Base-by-base conservation (phyloP, 75 land plant species). In the Pseudotsuga menziesii region DNA sequence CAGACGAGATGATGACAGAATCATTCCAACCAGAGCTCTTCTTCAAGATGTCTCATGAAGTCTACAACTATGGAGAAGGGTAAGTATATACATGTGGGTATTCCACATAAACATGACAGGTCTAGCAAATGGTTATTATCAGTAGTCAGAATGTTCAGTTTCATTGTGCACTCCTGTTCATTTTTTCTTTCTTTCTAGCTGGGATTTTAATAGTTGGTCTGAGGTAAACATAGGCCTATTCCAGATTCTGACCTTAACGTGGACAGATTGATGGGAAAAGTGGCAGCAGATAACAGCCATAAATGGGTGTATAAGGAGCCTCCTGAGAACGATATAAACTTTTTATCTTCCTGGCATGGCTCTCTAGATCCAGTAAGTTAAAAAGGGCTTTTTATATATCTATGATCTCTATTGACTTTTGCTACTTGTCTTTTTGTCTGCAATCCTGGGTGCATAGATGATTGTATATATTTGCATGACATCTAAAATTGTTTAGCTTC, bases 211-310 rank as follows among this genome's bases (percentile, higher is more conserved):
- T 69, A 69, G 41, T 69, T 69, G 52, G 41, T 69, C 72, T 69
- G 72, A 69, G 72, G 41, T 41, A 69, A 69, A 26, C 14, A 36
- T 36, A 76, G 78, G 73, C 36, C 23, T 39, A 36, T 41, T 69
- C 72, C 41, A 69, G 72, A 69, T 69, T 69, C 72, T 69, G 72
- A 69, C 72, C 25, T 69, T 69, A 69, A 41, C 54, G 39, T 48
- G 54, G 23, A 5, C 91, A 96, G 99, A 58, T 81, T 96, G 85
- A 88, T 96, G 80, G 99, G 99, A 55, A 96, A 96, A 82, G 90
- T 94, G 0, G 99, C 98, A 22, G 91, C 93, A 44, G 99, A 96
- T 85, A 90, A 82, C 26, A 92, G 94, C 81, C 99, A 96, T 75
- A 96, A 92, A 77, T 96, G 98, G 97, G 82, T 96, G 13, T 87